Base-by-base conservation (phyloP, 495 filamentous ascomycete species). In the Cercophora samala region DNA sequence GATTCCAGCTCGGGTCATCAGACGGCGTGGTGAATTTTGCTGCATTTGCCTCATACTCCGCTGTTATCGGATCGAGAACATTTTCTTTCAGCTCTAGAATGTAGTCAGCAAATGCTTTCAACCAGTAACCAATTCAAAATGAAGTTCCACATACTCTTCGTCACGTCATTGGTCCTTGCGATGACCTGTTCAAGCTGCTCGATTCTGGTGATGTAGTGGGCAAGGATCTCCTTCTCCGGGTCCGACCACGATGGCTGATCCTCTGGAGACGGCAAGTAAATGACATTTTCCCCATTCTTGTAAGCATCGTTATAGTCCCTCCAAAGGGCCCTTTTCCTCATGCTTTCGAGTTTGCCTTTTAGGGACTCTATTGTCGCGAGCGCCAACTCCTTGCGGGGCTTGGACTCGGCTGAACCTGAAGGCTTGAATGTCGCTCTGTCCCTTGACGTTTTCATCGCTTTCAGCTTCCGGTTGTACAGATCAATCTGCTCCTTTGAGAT, bases 181-280 rank as follows among this genome's bases (percentile, higher is more conserved):
- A 75, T 64, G 4, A 73, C 55, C 11, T 62, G 42, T 4, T 29
- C 19, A 15, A 75, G 37, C 37, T 46, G 37, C 37, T 18, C 11
- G 15, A 46, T 68, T 32, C 69, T 74, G 5, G 60, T 52, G 29
- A 74, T 68, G 42, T 71, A 74, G 24, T 69, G 25, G 9, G 58
- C 62, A 11, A 74, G 65, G 1, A 68, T 25, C 1, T 51, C 46
- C 23, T 68, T 70, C 59, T 80, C 75, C 2, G 72, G 68, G 76
- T 72, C 81, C 75, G 62, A 77, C 73, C 68, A 77, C 58, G 64
- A 79, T 76, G 82, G 78, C 60, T 84, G 76, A 5, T 71, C 72
- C 25, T 79, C 3, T 17, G 37, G 13, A 13, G 9, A 11, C 6
- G 37, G 37, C 37, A 46, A 13, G 13, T 46, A 46, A 2, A 46